phyloP scores from a whole-genome alignment of 768 basidiomycete species.

The Tricholoma terreum region DNA sequence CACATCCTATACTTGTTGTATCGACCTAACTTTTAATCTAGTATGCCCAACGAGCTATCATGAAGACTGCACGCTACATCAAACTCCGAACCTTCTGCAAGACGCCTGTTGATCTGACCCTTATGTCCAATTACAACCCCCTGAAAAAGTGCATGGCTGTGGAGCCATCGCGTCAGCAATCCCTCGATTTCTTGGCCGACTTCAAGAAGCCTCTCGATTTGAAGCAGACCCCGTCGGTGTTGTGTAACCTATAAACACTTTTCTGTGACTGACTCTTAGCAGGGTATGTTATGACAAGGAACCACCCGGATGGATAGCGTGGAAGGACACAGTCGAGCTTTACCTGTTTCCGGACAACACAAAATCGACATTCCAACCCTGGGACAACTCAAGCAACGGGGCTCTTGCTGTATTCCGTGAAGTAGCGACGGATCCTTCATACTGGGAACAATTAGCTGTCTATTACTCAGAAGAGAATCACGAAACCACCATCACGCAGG shows the following conservation, averaged over 20 bases:
- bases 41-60: conserved; percentile 72
- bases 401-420: conserved; percentile 51
- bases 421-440: conserved; percentile 44
- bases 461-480: conserved; percentile 81
- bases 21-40: conserved; percentile 21
- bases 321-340: conserved; percentile 42
- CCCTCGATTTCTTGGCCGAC: conserved; percentile 49
- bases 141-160: conserved; percentile 52
- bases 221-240: conserved; percentile 43
- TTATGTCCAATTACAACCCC: conserved; percentile 65
- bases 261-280: conserved; percentile 1
- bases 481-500: conserved; percentile 58
- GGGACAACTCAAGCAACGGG: conserved; percentile 52
- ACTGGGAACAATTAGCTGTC: conserved; percentile 66
- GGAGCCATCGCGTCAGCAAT: conserved; percentile 48
- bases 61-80: conserved; percentile 74
- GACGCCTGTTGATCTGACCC: conserved; percentile 53
- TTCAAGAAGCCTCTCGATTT: conserved; percentile 52
- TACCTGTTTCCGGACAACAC: conserved; percentile 47
- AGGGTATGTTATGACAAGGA: conserved; percentile 58
- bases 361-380: conserved; percentile 53
- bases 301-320: conserved; percentile 68
- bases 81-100: conserved; percentile 74
- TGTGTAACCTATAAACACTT: not conserved
- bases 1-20: not conserved